Conservation (phyloP, 1,284 basidiomycete species). For the Microbotryomycetes sp. region DNA sequence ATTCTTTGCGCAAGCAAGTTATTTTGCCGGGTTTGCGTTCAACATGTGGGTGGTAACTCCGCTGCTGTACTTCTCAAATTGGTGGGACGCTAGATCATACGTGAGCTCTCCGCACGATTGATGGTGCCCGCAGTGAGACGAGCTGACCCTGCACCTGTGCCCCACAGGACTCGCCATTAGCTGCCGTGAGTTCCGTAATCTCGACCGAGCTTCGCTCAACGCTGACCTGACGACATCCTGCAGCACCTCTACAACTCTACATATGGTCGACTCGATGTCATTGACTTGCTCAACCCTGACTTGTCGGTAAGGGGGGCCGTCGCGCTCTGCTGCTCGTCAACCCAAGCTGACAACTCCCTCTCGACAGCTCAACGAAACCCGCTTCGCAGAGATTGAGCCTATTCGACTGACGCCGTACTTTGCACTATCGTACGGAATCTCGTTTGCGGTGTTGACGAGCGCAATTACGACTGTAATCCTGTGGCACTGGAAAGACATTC, state of each 20-base stretch:
- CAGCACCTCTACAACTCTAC: slow-evolving; percentile 39
- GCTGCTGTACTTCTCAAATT: slow-evolving; percentile 44
- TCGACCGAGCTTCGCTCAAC: too few relatives aligned
- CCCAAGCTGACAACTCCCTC: background rate
- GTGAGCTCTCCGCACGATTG: too few relatives aligned
- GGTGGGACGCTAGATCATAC: slow-evolving; percentile 43
- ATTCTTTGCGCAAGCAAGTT: slow-evolving; percentile 34
- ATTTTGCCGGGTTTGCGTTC: slow-evolving; percentile 23
- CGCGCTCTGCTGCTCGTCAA: background rate
- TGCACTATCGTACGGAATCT: slow-evolving; percentile 43
- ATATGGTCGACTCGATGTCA: slow-evolving; percentile 36
- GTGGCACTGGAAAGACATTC: slow-evolving; percentile 45
- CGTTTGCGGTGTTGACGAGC: slow-evolving; percentile 44
- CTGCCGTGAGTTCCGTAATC: slow-evolving; percentile 23
- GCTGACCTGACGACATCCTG: background rate
- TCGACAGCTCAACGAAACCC: slow-evolving; percentile 21
- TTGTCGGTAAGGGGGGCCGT: slow-evolving; percentile 14
- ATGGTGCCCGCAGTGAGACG: too few relatives aligned
- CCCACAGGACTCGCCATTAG: slow-evolving; percentile 44
- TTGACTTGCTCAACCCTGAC: slow-evolving; percentile 32
- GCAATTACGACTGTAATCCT: slow-evolving; percentile 43
- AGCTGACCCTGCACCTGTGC: too few relatives aligned
- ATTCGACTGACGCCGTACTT: slow-evolving; percentile 45
- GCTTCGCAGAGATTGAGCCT: slow-evolving; percentile 37
- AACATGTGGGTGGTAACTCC: slow-evolving; percentile 46